Evolutionary conservation across 768 basidiomycete genomes (phyloP), one percentile per base, ranked within the genome.

Genomic region (Dacryopinax primogenitus): DNA sequence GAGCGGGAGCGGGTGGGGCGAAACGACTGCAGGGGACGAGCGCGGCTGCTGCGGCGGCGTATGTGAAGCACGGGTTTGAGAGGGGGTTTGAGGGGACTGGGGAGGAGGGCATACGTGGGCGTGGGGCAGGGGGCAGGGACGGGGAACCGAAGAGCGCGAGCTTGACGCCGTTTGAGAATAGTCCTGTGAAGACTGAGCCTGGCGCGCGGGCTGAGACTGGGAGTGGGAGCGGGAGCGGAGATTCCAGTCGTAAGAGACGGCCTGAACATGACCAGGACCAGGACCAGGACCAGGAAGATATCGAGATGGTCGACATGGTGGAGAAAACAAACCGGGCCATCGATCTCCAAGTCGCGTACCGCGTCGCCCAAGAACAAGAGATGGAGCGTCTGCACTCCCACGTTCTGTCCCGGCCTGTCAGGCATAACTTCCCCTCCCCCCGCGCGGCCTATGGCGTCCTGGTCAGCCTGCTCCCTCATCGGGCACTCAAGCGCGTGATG

Each of bases 401-500:
- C n/a, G 45, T 12, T 7, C 45, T 23, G 45, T 7, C 23, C 32
- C 18, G 44, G 41, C 26, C 34, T 21, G 16, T 44, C n/a, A 44
- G 44, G 44, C 39, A 44, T 39, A 12, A 44, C 37, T 15, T 41
- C 44, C 15, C 41, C 33, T 64, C 21, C 41, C 16, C 18, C 15
- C n/a, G 64, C 39, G 21, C 32, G 41, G 23, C n/a, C 18, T 44
- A 33, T 33, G 32, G 30, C 32, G 30, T 12, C 23, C n/a, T 32
- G 34, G 18, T 63, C n/a, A 15, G 13, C 15, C 28, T 33, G 0
- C 30, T 64, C 9, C 63, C 64, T 15, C 62, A 63, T 15, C 69
- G 68, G 34, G 67, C 70, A 35, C 62, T 33, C 2, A 64, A 44
- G 62, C 62, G 45, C 11, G 41, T 37, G 3, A 61, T 61, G 33